Conservation (phyloP, 768 basidiomycete species). For the Cyathus striatus region DNA sequence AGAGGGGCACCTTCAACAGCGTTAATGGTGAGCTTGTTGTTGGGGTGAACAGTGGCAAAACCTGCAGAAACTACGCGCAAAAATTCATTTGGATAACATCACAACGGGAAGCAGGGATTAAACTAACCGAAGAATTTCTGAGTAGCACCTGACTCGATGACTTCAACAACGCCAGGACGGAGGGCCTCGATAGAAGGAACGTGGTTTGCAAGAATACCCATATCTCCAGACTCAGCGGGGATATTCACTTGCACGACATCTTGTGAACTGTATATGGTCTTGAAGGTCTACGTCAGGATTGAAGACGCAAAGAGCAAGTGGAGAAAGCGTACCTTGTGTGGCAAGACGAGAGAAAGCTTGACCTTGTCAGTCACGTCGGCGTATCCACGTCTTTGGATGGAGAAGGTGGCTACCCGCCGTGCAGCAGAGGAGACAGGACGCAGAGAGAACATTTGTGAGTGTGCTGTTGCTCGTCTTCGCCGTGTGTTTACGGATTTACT, state of each 20-base stretch:
- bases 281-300: constrained; percentile 5
- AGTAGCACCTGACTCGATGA: constrained; percentile 74
- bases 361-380: constrained; percentile 91
- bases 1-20: constrained; percentile 93
- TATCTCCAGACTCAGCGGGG: constrained; percentile 90
- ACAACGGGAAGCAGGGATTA: neutral
- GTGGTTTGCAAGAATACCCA: constrained; percentile 99
- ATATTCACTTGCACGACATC: constrained; percentile 97
- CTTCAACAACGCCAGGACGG: constrained; percentile 91
- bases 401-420: constrained; percentile 51
- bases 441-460: constrained; percentile 63
- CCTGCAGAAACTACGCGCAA: constrained; percentile 79
- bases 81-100: too few relatives aligned
- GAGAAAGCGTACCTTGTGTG: constrained; percentile 97
- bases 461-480: constrained; percentile 19
- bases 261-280: constrained; percentile 88
- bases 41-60: constrained; percentile 96
- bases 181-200: constrained; percentile 96
- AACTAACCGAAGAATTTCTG: constrained; percentile 97
- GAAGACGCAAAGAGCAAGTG: constrained; percentile 19
- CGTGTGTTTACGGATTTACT: constrained; percentile 38
- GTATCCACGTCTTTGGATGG: constrained; percentile 73
- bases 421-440: constrained; percentile 63
- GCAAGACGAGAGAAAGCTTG: constrained; percentile 88
- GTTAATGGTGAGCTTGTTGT: constrained; percentile 95